Base-by-base conservation (phyloP, 1,139 yeast species). In the Arxiozyma telluris region DNA sequence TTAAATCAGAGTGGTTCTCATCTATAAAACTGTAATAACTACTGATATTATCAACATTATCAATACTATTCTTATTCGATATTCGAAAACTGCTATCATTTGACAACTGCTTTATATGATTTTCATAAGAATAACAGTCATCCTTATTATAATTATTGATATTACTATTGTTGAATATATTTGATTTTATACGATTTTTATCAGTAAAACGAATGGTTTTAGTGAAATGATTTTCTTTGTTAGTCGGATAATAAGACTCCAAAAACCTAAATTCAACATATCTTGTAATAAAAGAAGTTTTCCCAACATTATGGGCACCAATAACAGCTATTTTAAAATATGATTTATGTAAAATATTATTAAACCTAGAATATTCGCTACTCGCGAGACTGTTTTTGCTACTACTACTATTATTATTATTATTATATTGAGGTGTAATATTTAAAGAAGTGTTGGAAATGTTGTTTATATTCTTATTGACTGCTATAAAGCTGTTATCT, bases 221-320 rank as follows among this genome's bases (percentile, higher is more conserved):
- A 64, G 84, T 79, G 71, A 87, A 88, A 71, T 89, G 94, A 72
- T 89, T 90, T 68, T 89, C 96, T 58, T 89, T 88, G 5, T 25
- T 51, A 1, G 97, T 90, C 34, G 97, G 97, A 68, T 89, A 90
- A 72, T 90, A 90, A 42, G 87, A 80, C 69, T 89, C 97, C 44
- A 87, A 88, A 68, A 89, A 90, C 65, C 87, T 94, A 64, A 86
- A 86, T 66, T 90, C 96, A 15, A 87, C 94, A 68, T 83, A 90
- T 63, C 90, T 84, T 18, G 88, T 93, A 1, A 91, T 86, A 73
- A 90, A 77, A 7, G 96, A 84, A 41, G 94, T 86, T 70, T 89
- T 89, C 7, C 96, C 97, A 34, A 90, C 97, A 23, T 94, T 88
- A 55, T 95, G 78, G 27, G 95, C 83, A 50, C 97, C 97, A 22